Percentiles rank a stretch among this genome's conserved stretches.
These are phyloP conservation scores for Tephrocybe sp. DNA, from an alignment of 768 basidiomycete genomes.

Conservation along the genomic window DNA sequence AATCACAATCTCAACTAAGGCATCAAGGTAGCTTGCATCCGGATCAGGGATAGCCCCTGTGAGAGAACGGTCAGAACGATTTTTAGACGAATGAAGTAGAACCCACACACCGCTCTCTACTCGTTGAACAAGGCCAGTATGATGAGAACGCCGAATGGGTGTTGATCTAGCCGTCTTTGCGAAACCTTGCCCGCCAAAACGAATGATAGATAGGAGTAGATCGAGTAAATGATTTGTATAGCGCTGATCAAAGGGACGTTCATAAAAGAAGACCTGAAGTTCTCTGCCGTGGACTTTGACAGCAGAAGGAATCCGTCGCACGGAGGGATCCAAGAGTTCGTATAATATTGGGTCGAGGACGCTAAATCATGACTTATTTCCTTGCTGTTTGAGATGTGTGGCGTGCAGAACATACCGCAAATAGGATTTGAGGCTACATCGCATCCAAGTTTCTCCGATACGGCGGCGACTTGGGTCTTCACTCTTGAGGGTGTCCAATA, in stretches of 20 bases:
- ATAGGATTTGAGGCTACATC: constrained; percentile 89
- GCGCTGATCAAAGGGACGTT: constrained; percentile 75
- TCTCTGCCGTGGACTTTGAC: constrained; percentile 64
- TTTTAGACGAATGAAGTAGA: constrained; percentile 2
- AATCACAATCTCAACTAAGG: constrained; percentile 69
- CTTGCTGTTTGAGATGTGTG: background rate
- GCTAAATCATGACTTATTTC: constrained; percentile 37
- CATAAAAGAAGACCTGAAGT: constrained; percentile 67
- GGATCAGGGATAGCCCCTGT: constrained; percentile 41
- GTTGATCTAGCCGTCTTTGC: constrained; percentile 70
- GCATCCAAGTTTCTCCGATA: constrained; percentile 96
- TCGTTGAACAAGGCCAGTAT: constrained; percentile 60
- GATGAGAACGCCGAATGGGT: constrained; percentile 61
- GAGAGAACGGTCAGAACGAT: constrained; percentile 7
- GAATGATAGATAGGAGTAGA: constrained; percentile 70
- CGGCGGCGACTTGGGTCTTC: constrained; percentile 74
- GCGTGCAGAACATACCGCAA: constrained; percentile 60
- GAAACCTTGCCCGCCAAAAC: constrained; percentile 90
- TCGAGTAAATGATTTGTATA: constrained; percentile 75
- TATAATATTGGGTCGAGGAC: constrained; percentile 86
- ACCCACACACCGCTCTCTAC: constrained; percentile 53
- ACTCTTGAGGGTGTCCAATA: constrained; percentile 79
- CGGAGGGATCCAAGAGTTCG: constrained; percentile 71
- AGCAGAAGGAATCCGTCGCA: constrained; percentile 49
- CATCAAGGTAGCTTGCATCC: constrained; percentile 75